These are phyloP conservation scores for Biscogniauxia sp. DNA, from an alignment of 2,329 filamentous ascomycete species.

Conservation along the genomic window DNA sequence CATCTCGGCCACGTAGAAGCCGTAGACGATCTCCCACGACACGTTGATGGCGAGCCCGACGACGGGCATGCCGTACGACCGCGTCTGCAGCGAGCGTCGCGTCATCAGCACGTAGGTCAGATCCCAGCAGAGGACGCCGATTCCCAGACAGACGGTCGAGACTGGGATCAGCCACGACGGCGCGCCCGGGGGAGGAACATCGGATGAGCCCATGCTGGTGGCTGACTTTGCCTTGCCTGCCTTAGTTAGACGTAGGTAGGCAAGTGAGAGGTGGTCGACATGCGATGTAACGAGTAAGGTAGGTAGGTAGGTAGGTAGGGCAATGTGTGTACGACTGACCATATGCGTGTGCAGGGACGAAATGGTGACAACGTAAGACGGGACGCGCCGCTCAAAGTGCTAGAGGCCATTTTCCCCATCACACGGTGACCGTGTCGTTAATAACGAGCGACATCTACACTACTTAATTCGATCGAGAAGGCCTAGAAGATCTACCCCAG, in stretches of 20 bases:
- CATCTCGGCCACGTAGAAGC: constrained; percentile 44
- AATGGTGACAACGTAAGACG: too few relatives aligned
- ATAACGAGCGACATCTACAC: too few relatives aligned
- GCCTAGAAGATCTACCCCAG: too few relatives aligned
- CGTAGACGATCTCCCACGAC: constrained; percentile 51
- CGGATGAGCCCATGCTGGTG: constrained; percentile 37
- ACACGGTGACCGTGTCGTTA: too few relatives aligned
- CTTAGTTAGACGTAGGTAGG: neutral
- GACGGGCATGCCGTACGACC: constrained; percentile 49
- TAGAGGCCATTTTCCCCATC: too few relatives aligned
- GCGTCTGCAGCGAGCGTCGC: constrained; percentile 42
- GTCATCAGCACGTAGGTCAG: constrained; percentile 47
- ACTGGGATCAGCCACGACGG: constrained; percentile 16
- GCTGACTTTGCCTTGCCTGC: neutral
- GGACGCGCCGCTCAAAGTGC: too few relatives aligned
- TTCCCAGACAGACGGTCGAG: constrained; percentile 33
- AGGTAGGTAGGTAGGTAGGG: too few relatives aligned
- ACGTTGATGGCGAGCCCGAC: constrained; percentile 49
- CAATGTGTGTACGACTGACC: too few relatives aligned
- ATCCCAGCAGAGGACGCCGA: constrained; percentile 41
- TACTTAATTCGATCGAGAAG: too few relatives aligned
- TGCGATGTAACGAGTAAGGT: too few relatives aligned
- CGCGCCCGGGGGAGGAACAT: constrained; percentile 34
- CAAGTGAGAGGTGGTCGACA: too few relatives aligned
- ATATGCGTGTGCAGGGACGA: too few relatives aligned